Base-by-base conservation (phyloP, 345 rosid genomes). In the Melaleuca quinquenervia region DNA sequence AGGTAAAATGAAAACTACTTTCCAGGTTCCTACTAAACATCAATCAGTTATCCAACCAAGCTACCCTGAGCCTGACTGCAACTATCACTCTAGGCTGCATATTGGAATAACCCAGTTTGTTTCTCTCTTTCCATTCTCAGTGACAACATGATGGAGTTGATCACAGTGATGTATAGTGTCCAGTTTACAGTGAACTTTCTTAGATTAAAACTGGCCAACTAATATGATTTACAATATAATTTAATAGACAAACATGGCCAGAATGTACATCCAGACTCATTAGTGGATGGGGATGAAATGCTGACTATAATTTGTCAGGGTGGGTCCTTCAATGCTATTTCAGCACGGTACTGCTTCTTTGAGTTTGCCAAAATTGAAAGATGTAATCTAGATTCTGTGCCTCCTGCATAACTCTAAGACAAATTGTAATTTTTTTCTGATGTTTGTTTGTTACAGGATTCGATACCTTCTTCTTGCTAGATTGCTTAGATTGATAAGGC, bases 401-500 rank as follows among this genome's bases (percentile, higher is more conserved):
- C 62, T 12, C n/a, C 22, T n/a, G 44, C 3, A 8, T 85, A 50
- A 11, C 29, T 50, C 45, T 10, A 48, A 13, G 36, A 36, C 29
- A 26, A 75, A 44, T 45, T 50, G 21, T 44, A 49, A n/a, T 44
- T 8, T 80, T 52, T 32, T 64, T 52, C 44, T 82, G 70, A 58
- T 21, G 21, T 56, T 52, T 84, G 15, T 29, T 58, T 32, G 27
- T 82, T 49, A 70, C 94, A 97, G 99, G 99, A 97, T 97, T 74
- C 99, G 99, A 60, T 97, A 97, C 92, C 98, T 97, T 85, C 97
- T 97, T 49, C 94, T 97, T 85, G 99, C 98, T 75, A 93, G 99
- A 95, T 83, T 97, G 98, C 86, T 97, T 64, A 91, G 99, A 89
- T 89, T 97, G 92, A 94, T 96, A 84, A 94, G 99, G 90, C 89